phyloP scores from a whole-genome alignment of 75 land plant genomes.

The Cupressus sempervirens region DNA sequence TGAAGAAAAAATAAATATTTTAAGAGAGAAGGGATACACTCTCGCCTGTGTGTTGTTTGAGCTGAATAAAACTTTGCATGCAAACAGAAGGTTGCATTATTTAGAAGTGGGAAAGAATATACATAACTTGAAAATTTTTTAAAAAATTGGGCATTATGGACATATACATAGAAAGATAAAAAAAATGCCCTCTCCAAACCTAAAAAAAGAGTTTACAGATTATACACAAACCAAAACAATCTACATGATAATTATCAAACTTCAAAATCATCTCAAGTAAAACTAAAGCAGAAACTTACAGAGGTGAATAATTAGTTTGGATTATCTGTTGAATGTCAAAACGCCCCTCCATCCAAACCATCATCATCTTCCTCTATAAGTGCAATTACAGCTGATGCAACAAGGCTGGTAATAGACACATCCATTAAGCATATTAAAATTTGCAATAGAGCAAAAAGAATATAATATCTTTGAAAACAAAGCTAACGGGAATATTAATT shows the following conservation, averaged over 20 bases:
- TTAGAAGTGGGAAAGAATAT: neutral
- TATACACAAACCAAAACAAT: neutral
- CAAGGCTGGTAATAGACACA: neutral
- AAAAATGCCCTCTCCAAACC: neutral
- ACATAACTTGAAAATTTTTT: neutral
- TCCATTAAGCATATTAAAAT: neutral
- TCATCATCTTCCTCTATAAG: slow-evolving; percentile 9
- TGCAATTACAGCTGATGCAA: slow-evolving; percentile 9
- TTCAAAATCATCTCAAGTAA: neutral
- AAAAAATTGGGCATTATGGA: neutral
- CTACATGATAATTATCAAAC: neutral
- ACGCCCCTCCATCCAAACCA: neutral
- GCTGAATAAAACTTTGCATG: neutral
- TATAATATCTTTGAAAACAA: neutral
- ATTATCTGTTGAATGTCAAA: neutral
- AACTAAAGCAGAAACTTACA: neutral
- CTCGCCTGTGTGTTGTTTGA: neutral
- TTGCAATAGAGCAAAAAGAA: neutral
- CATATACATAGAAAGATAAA: neutral
- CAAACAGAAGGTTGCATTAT: neutral
- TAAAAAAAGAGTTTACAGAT: neutral
- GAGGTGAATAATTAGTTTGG: neutral
- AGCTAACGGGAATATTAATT: neutral
- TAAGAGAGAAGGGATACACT: too few relatives aligned
- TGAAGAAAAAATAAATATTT: neutral